A percentile compares a stretch with the other conserved stretches of the same genome.
Evolutionary conservation across 169 alveolate species (phyloP).

Genomic region (Cryptosporidium ubiquitum): DNA sequence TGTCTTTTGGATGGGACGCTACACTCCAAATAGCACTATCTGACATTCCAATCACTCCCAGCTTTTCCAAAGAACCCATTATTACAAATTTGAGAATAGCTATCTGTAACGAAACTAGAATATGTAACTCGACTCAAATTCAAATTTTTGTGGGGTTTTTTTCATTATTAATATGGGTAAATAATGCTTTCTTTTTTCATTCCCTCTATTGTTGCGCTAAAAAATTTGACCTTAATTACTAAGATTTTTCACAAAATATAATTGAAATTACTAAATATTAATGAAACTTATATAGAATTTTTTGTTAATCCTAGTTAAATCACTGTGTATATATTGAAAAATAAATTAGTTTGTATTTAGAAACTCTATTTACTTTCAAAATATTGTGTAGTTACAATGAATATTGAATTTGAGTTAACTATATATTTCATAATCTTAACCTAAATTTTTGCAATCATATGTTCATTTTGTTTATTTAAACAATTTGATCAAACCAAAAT

Average conservation of each 20-base stretch:
- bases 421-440: no score
- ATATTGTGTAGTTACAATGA: no score
- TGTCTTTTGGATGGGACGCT: slow-evolving; percentile 41
- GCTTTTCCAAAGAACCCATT: slow-evolving; percentile 19
- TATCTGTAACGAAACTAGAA: background rate
- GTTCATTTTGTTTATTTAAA: no score
- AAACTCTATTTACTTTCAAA: no score
- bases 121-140: background rate
- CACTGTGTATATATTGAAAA: background rate
- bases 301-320: no score
- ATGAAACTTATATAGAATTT: background rate
- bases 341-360: no score
- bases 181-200: background rate
- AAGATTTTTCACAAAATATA: no score
- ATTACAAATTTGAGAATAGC: background rate
- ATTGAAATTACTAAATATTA: no score
- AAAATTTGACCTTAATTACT: no score
- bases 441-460: no score
- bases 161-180: background rate
- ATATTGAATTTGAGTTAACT: no score
- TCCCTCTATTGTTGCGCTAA: background rate
- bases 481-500: no score
- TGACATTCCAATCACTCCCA: slow-evolving; percentile 16
- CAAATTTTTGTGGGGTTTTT: background rate
- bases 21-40: slow-evolving; percentile 34